Percentiles rank a stretch among this genome's conserved stretches.
These are phyloP conservation scores for Trametes coccinea DNA, from an alignment of 768 basidiomycete genomes.

Conservation along the genomic window DNA sequence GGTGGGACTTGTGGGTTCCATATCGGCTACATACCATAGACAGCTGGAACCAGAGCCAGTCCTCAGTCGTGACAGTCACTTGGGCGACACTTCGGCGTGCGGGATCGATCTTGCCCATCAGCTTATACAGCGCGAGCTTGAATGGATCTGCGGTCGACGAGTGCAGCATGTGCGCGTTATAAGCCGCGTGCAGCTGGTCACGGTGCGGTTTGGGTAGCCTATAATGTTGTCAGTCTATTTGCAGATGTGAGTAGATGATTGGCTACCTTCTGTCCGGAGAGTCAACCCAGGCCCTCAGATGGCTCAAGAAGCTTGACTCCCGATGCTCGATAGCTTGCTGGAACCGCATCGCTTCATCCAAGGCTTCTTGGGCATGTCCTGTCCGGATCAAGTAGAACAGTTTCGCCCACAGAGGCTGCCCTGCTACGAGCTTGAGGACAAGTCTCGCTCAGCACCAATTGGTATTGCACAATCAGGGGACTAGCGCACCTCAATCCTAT, in stretches of 20 bases:
- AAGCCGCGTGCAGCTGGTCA: conserved; percentile 78
- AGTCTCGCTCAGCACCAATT: too few species aligned
- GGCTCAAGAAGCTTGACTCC: conserved; percentile 80
- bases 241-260: background rate
- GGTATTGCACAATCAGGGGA: background rate
- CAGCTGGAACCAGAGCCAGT: conserved; percentile 98
- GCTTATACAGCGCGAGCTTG: conserved; percentile 93
- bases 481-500: conserved; percentile 74
- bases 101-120: conserved; percentile 91
- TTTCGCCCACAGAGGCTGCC: conserved; percentile 91
- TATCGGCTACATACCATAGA: conserved; percentile 56
- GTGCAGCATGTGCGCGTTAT: conserved; percentile 89
- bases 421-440: conserved; percentile 68
- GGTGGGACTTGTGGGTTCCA: background rate
- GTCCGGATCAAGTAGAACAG: conserved; percentile 90
- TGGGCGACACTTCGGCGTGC: conserved; percentile 73
- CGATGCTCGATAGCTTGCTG: conserved; percentile 73
- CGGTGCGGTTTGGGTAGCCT: conserved; percentile 73
- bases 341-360: conserved; percentile 69
- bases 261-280: conserved; percentile 74
- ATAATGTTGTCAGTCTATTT: background rate
- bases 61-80: conserved; percentile 91
- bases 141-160: conserved; percentile 89
- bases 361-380: conserved; percentile 79
- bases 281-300: conserved; percentile 83